Percentiles rank a stretch among this genome's conserved stretches.
Evolutionary conservation across 148 eudicot species (phyloP).

Genomic region (Vaccinium corymbosum): DNA sequence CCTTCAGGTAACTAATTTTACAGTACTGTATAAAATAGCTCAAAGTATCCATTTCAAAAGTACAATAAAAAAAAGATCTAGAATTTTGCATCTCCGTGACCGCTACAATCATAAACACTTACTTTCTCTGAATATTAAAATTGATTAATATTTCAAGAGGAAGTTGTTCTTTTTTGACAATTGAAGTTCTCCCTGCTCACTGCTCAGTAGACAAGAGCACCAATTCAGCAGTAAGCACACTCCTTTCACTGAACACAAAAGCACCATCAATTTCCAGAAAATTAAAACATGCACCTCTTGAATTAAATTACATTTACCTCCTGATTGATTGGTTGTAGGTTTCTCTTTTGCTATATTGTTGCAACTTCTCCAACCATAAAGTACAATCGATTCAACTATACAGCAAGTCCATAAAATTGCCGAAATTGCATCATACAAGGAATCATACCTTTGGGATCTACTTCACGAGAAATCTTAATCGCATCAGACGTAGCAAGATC

Average conservation of each 20-base stretch:
- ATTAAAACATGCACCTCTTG: not conserved
- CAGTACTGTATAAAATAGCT: not conserved
- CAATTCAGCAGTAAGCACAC: not conserved
- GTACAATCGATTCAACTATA: not conserved
- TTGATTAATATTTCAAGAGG: not conserved
- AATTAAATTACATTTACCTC: not conserved
- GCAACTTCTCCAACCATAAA: not conserved
- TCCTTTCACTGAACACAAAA: too few relatives aligned
- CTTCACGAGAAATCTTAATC: constrained; percentile 68
- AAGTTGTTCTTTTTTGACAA: not conserved
- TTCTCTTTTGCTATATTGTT: not conserved
- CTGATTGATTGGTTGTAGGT: too few relatives aligned
- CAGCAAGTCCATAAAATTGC: not conserved
- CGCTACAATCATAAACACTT: not conserved
- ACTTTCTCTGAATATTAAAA: not conserved
- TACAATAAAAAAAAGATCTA: not conserved
- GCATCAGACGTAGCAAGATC: constrained; percentile 85
- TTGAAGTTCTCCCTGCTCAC: not conserved
- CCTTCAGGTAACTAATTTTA: not conserved
- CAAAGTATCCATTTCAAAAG: constrained; percentile 4
- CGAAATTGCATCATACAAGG: not conserved
- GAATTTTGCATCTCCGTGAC: not conserved
- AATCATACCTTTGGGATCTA: constrained; percentile 61
- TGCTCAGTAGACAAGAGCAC: not conserved
- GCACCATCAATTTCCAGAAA: not conserved